Evolutionary conservation across 1,284 basidiomycete species (phyloP), one percentile per base, ranked within the genome.

Genomic region (Porphyrellus sp.): DNA sequence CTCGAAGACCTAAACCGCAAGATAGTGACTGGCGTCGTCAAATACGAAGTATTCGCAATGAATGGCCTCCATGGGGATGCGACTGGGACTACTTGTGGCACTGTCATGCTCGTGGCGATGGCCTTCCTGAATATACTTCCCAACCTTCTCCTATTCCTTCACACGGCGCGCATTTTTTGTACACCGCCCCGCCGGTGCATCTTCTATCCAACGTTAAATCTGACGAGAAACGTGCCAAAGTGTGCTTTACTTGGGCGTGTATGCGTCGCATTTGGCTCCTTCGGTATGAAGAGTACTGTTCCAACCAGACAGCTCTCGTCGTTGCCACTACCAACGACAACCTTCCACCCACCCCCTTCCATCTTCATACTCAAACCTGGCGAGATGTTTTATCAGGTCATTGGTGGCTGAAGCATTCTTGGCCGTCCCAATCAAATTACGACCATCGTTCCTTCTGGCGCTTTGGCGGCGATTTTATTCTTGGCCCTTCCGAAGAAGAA

Each of bases 291-390:
- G 28, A 40, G 4, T n/a, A 49, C 20, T 37, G 38, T 8, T 11
- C 24, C 4, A 38, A 33, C 9, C 34, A n/a, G n/a, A n/a, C n/a
- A n/a, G 44, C 1, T 12, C 46, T 2, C 27, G 39, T 0, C 33
- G 7, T 43, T 8, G 46, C 40, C 0, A 42, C 34, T 0, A 31
- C 37, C 8, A 48, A 39, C 27, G 21, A 53, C 5, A 53, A 53
- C 7, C 0, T 9, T 7, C 53, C 42, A 1, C 43, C 51, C 3
- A 53, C 53, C 4, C 51, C 44, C 0, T 54, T 54, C 8, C 53
- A 54, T 31, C 53, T 54, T 3, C 18, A 53, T 4, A 46, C 33
- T 8, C 53, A 54, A 16, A 33, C 27, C 0, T 54, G 53, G 53
- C 39, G 28, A 0, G 50, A 54, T 3, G 8, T 54, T 1, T n/a